Evolutionary conservation across 2,329 filamentous ascomycete species (phyloP).

Genomic region (Plectosphaerella sp.): DNA sequence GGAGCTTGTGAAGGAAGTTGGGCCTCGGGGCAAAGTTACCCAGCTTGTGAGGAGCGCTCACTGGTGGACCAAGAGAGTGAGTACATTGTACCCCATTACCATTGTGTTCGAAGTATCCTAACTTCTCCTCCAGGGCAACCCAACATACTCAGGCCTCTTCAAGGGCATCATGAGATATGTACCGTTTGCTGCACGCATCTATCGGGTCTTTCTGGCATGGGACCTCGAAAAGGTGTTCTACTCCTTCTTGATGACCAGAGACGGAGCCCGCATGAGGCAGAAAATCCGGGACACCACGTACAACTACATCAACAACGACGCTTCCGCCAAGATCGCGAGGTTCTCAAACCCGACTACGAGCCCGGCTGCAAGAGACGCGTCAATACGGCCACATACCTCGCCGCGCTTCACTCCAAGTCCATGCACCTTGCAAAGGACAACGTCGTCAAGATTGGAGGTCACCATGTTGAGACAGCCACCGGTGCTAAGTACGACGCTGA

Average conservation of each 20-base stretch:
- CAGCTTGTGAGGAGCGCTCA: conserved; percentile 1
- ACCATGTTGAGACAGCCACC: background rate
- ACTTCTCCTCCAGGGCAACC: background rate
- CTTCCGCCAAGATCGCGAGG: conserved; percentile 18
- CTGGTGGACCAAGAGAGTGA: conserved; percentile 2
- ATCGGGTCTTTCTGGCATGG: background rate
- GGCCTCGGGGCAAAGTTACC: background rate
- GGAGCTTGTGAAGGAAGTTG: conserved; percentile 22
- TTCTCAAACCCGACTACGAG: conserved; percentile 34
- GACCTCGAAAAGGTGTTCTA: conserved; percentile 2
- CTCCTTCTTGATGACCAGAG: conserved; percentile 2
- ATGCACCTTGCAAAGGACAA: conserved; percentile 2
- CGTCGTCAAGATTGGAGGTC: background rate
- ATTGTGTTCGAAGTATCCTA: background rate
- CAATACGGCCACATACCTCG: conserved; percentile 3
- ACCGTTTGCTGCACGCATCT: background rate
- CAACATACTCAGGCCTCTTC: background rate
- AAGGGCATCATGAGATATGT: background rate
- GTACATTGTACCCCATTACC: background rate
- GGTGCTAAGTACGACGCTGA: background rate
- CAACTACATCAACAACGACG: conserved; percentile 1
- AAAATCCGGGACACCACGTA: conserved; percentile 3
- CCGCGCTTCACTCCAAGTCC: background rate
- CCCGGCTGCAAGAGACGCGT: conserved; percentile 4
- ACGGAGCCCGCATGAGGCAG: conserved; percentile 1